Base-by-base conservation (phyloP, 2,329 filamentous ascomycete species). In the Fusarium graminum region DNA sequence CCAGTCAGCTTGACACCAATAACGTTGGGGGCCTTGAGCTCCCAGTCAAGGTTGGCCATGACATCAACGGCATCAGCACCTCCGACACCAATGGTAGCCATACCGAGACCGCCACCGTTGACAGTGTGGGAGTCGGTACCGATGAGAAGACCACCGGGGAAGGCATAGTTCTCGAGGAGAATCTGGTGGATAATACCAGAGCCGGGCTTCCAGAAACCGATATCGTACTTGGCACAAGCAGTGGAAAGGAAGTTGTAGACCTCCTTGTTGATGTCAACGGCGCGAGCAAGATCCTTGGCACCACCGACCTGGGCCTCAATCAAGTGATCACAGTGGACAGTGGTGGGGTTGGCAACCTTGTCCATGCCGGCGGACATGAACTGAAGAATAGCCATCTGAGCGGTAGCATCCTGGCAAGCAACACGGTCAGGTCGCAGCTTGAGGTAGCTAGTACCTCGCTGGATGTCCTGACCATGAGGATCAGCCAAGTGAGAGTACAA, bases 101-200 rank as follows among this genome's bases (percentile, higher is more conserved):
- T 97, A 79, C 93, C 94, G 59, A 98, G 90, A 88, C 94, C 94
- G 86, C 94, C 94, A 76, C 88, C 94, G 79, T 99, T 99, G 76
- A 94, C 94, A 61, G 95, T 98, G 85, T 99, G 95, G 58, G 93
- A 97, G 81, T 98, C 94, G 73, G 94, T 98, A 80, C 95, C 95
- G 78, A 98, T 98, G 78, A 99, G 89, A 60, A 99, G 88, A 88
- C 91, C 94, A 87, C 95, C 95, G 70, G 95, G 95, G 90, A 98
- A 98, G 80, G 94, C 94, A 81, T 98, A 98, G 87, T 98, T 98
- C 85, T 99, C 95, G 60, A 98, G 88, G 68, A 98, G 83, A 77
- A 98, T 98, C 86, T 98, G 95, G 85, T 99, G 95, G 75, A 99
- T 99, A 80, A 98, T 99, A 87, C 95, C 95, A 79, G 94, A 97